These are phyloP conservation scores for Dactylonectria macrodidyma DNA, from an alignment of 2,329 filamentous ascomycete species.

Conservation along the genomic window DNA sequence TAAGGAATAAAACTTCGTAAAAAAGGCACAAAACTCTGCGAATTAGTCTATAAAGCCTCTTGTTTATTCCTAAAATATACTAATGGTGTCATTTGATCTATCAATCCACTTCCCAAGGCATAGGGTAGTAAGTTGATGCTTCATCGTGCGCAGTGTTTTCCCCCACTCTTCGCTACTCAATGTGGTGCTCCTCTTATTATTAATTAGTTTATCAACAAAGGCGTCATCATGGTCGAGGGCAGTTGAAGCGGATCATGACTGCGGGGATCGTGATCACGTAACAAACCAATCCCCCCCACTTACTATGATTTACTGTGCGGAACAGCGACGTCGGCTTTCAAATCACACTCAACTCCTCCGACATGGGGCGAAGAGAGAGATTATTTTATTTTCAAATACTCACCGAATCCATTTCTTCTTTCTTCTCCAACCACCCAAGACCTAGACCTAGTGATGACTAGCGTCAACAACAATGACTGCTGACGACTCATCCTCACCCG, in stretches of 20 bases:
- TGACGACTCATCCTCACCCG: slow-evolving; percentile 20
- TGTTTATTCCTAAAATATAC: no score
- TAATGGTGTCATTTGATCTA: no score
- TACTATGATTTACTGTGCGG: slow-evolving; percentile 8
- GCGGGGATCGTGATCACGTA: slow-evolving; percentile 12
- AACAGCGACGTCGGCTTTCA: slow-evolving; percentile 2
- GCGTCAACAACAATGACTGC: not conserved
- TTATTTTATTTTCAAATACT: not conserved
- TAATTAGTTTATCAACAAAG: not conserved
- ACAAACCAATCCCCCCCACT: slow-evolving; percentile 7
- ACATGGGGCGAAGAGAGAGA: not conserved
- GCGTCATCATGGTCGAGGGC: not conserved
- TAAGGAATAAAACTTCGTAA: no score
- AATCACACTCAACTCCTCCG: not conserved
- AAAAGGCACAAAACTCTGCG: no score
- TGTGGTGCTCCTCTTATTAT: slow-evolving; percentile 16
- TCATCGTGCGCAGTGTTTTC: no score
- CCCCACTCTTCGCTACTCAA: no score
- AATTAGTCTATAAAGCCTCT: no score
- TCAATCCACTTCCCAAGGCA: no score
- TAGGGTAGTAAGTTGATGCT: no score
- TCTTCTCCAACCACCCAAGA: not conserved
- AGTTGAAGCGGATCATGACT: not conserved
- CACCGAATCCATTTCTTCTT: not conserved
- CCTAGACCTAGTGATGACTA: not conserved